Base-by-base conservation (phyloP, 2,329 filamentous ascomycete species). In the Aureobasidium sp. region DNA sequence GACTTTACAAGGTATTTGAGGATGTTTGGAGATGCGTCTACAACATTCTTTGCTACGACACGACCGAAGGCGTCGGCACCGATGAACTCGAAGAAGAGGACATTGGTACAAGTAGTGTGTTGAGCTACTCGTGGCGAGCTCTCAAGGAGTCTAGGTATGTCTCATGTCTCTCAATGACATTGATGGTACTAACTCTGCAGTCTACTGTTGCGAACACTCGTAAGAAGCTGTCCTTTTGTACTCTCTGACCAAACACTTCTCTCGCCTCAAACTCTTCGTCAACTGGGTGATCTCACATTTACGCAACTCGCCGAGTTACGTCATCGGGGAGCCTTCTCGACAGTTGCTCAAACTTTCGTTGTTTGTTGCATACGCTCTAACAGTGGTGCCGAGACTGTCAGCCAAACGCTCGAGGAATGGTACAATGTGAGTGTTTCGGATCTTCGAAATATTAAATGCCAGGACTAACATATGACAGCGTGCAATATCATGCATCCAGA, bases 81-180 rank as follows among this genome's bases (percentile, higher is more conserved):
- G 83, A 90, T 48, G 87, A 91, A 22, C 68, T 88, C n/a, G 81
- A 86, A 50, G 84, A 86, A 34, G 84, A 86, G 29, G 86, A 84
- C 1, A 76, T 89, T 2, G 84, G 86, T 48, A 90, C 89, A 0
- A 97, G 96, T 64, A 89, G 94, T 61, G 78, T 95, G 16, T 71
- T 98, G 41, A 97, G 91, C 59, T 98, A 93, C 67, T 95, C 90
- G 57, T 98, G 95, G 79, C 82, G 93, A 61, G 88, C 90, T 5
- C 76, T 96, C n/a, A 91, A 95, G 57, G 93, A 98, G 70, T 88
- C 90, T 21, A 95, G 88, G 86, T 89, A 44, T 25, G 19, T 19
- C 10, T 22, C 11, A 19, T 19, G 10, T 22, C 4, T 6, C 2
- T 21, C 6, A 1, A 4, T 24, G 24, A 4, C 6, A 10, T 50